Evolutionary conservation across 78 protist species (phyloP).

Genomic region (Monocercomonoides exilis): DNA sequence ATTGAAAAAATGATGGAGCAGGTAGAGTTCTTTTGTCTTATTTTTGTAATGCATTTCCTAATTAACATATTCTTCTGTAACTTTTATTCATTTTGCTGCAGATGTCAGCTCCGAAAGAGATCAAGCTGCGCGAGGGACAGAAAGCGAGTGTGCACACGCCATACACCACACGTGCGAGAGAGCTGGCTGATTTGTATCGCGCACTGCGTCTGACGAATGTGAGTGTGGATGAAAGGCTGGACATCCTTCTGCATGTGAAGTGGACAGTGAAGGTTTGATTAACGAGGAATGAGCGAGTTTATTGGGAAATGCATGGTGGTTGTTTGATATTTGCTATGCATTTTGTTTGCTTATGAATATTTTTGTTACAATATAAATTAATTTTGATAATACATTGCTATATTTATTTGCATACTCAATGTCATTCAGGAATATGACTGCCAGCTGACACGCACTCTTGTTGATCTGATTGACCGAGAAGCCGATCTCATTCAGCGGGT

Average conservation of each 20-base stretch:
- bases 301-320: no score
- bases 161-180: slow-evolving; percentile 52
- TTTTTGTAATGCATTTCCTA: no score
- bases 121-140: slow-evolving; percentile 22
- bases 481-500: slow-evolving; percentile 59
- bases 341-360: no score
- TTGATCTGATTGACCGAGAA: slow-evolving; percentile 66
- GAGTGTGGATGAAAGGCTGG: slow-evolving; percentile 53
- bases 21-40: no score
- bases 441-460: slow-evolving; percentile 48
- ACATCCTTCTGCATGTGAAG: slow-evolving; percentile 56
- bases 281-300: no score
- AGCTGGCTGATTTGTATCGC: slow-evolving; percentile 44
- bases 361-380: no score
- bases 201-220: slow-evolving; percentile 12
- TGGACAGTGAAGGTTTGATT: slow-evolving; percentile 43
- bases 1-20: slow-evolving; percentile 10
- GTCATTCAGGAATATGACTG: slow-evolving; percentile 41
- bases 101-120: slow-evolving; percentile 37
- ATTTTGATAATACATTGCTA: no score
- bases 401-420: background rate
- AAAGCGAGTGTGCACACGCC: slow-evolving; percentile 51
- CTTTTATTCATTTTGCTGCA: no score
- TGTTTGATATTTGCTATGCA: no score
- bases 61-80: no score